These are phyloP conservation scores for Pseudogymnoascus sp. DNA, from an alignment of 2,329 filamentous ascomycete species.

Conservation along the genomic window DNA sequence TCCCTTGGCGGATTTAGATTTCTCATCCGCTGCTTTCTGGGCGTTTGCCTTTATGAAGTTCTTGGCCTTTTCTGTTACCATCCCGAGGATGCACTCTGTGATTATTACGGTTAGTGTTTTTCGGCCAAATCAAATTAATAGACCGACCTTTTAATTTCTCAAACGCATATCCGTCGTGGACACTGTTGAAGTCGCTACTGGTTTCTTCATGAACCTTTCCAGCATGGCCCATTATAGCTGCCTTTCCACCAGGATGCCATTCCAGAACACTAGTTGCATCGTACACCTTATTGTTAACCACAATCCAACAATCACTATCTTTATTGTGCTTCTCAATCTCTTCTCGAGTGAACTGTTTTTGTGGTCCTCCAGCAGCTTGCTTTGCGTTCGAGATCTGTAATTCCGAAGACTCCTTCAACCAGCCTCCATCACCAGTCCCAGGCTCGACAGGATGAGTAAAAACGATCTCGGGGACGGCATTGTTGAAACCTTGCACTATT, in stretches of 20 bases:
- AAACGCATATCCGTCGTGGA: conserved; percentile 43
- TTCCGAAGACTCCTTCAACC: conserved; percentile 41
- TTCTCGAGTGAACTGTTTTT: conserved; percentile 43
- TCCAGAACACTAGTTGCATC: conserved; percentile 38
- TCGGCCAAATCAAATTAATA: neutral
- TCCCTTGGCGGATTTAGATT: conserved; percentile 22
- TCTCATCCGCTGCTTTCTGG: conserved; percentile 32
- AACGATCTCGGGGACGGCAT: conserved; percentile 22
- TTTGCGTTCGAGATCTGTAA: conserved; percentile 36
- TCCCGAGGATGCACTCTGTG: conserved; percentile 40
- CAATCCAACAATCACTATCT: conserved; percentile 44
- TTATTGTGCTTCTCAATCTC: conserved; percentile 44
- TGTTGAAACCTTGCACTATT: conserved; percentile 22
- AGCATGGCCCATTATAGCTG: conserved; percentile 39
- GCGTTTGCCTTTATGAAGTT: conserved; percentile 38
- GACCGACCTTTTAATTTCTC: conserved; percentile 36
- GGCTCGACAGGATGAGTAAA: conserved; percentile 41
- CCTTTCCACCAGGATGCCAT: conserved; percentile 43
- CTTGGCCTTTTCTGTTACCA: conserved; percentile 39
- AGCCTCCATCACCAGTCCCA: conserved; percentile 35
- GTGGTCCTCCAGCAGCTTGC: conserved; percentile 35
- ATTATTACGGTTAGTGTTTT: neutral
- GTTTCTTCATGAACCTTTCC: conserved; percentile 41
- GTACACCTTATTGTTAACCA: conserved; percentile 43
- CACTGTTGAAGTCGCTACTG: conserved; percentile 39